Evolutionary conservation across 2,329 filamentous ascomycete genomes (phyloP), one percentile per base, ranked within the genome.

Genomic region (Sphaerulina vaccinii): DNA sequence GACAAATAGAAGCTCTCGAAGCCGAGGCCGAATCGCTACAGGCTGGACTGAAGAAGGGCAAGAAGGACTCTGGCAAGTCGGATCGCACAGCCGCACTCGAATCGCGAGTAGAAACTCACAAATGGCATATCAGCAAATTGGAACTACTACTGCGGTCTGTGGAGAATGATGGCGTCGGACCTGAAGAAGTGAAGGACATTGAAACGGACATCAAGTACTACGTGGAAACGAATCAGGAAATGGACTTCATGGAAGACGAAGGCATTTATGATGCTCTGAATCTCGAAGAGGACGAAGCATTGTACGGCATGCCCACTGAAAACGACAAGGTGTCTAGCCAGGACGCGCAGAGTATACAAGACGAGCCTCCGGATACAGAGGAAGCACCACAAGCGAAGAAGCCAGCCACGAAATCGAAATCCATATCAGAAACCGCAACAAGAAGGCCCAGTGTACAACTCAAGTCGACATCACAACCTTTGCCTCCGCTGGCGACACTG

Each of bases 201-300:
- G 89, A 96, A 70, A 92, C 97, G 62, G 86, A 84, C 69, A 97
- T 99, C 70, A 86, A 86, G 64, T 96, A 96, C 73, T 99, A 97
- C 69, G 90, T 97, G 42, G 85, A 91, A 49, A 90, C 93, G 68
- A 90, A 90, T 61, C 84, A 87, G 73, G 90, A 88, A 61, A 81
- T 88, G 39, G 92, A 97, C 68, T 97, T 90, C 72, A 86, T 90
- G 71, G 91, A 96, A 65, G 91, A 97, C 68, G 93, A 99, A 65
- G 86, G 83, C 58, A 86, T 99, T 71, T 99, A 97, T 75, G 90
- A 99, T 68, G 92, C 96, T 49, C 80, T 97, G 51, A 88, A 91
- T 64, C 82, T 99, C 37, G 86, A 95, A 56, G 90, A 95, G 63
- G 93, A 97, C 65, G 93, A 96, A 70, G 90, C 88, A 51, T 79